phyloP scores from a whole-genome alignment of 2,329 filamentous ascomycete genomes.

The Pestalotiopsis sp. region DNA sequence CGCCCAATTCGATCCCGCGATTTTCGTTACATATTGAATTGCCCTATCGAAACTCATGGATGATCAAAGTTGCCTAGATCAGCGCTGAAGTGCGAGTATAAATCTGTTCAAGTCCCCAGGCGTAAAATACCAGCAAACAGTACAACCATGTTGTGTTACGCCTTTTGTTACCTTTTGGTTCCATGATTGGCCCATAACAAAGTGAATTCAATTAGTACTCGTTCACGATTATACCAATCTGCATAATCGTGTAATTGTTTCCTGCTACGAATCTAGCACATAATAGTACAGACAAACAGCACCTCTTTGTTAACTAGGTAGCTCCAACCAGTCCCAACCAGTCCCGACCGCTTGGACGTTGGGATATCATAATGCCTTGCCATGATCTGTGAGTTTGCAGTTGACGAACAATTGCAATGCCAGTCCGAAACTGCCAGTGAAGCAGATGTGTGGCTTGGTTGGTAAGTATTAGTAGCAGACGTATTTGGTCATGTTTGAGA shows the following conservation, averaged over 20 bases:
- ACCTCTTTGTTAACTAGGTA: no score
- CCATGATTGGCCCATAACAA: neutral
- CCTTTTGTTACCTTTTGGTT: neutral
- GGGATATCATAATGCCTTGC: neutral
- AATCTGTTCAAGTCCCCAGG: neutral
- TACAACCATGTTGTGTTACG: neutral
- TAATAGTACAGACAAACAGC: no score
- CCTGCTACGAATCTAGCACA: no score
- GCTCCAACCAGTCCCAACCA: no score
- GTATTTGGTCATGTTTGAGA: neutral
- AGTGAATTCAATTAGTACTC: no score
- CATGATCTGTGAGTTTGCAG: neutral
- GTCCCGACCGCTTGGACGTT: no score
- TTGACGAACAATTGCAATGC: neutral
- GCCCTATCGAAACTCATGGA: neutral
- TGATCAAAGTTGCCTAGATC: neutral
- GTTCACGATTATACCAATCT: no score
- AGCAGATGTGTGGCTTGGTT: neutral
- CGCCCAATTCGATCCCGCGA: neutral
- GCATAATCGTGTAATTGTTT: no score
- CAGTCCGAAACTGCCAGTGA: neutral
- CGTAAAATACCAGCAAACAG: neutral
- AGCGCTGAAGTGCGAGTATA: neutral
- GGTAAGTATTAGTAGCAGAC: neutral
- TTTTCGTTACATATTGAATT: neutral